Conservation (phyloP, 106 monocot genomes). For the Dendrobium chrysotoxum region DNA sequence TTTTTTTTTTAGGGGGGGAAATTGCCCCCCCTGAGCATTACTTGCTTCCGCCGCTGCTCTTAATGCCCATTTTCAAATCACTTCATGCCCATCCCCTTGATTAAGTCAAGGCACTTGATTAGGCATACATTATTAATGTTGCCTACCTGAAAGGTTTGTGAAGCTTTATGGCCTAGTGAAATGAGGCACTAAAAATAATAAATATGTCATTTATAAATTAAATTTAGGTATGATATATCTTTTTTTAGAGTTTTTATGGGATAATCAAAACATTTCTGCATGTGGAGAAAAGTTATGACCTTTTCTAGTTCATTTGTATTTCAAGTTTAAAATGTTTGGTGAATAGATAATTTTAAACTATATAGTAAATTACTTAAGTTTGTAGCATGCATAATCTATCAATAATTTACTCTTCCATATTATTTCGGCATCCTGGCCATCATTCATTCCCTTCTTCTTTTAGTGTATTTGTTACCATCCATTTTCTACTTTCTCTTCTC, state of each 20-base stretch:
- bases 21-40: no score
- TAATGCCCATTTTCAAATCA: no score
- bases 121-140: no score
- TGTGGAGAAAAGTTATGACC: not conserved
- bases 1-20: no score
- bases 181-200: no score
- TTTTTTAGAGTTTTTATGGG: not conserved
- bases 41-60: no score
- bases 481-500: no score
- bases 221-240: not conserved
- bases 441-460: not conserved
- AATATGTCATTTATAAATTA: not conserved
- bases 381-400: not conserved
- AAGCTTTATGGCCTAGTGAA: no score
- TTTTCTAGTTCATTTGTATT: not conserved
- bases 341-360: not conserved
- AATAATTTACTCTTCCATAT: not conserved
- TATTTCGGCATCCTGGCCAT: not conserved
- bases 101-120: no score
- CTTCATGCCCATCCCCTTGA: no score
- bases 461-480: not conserved
- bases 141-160: no score
- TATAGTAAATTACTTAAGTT: not conserved
- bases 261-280: not conserved
- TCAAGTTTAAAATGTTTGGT: not conserved